Base-by-base conservation (phyloP, 75 land plant genomes). In the Larix kaempferi region DNA sequence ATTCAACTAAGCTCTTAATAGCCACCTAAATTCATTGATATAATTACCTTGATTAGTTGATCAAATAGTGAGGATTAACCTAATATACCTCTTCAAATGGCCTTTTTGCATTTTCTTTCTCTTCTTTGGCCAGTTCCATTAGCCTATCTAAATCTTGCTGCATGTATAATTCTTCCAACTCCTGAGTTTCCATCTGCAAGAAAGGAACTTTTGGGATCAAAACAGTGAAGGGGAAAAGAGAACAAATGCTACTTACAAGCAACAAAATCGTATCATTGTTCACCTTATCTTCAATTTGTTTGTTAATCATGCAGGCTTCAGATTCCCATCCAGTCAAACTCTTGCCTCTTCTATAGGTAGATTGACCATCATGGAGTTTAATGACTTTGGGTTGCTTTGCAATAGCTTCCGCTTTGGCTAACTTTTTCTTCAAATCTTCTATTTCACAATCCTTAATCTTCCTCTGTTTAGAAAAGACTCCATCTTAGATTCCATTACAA, bases 241-340 rank as follows among this genome's bases (percentile, higher is more conserved):
- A 39, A 82, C 60, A 37, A 5, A 37, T 16, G 17, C 23, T 78
- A 74, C 26, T 37, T 21, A 33, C 44, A 66, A 16, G 66, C 12
- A 74, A 81, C 54, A 23, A 16, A 35, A 83, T 27, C 2, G 15
- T 26, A 35, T 3, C 33, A n/a, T 74, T 3, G 79, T 37, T 23
- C 63, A 91, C 96, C 92, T 91, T 81, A 39, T 85, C 90, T 77
- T 91, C 81, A 54, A 94, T 86, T 67, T 82, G 90, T 77, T 91
- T 88, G 74, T 88, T 88, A 57, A 84, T 76, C 52, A 80, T 23
- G 59, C 79, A 80, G 17, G 86, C 83, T 23, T 89, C 94, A 6
- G 84, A 84, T 23, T 88, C 94, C 76, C 86, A 73, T 44, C 61
- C 74, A 66, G 77, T 81, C 59, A 82, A 56, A 76, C 82, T 78